phyloP scores from a whole-genome alignment of 495 filamentous ascomycete species.

The Lepraria neglecta region DNA sequence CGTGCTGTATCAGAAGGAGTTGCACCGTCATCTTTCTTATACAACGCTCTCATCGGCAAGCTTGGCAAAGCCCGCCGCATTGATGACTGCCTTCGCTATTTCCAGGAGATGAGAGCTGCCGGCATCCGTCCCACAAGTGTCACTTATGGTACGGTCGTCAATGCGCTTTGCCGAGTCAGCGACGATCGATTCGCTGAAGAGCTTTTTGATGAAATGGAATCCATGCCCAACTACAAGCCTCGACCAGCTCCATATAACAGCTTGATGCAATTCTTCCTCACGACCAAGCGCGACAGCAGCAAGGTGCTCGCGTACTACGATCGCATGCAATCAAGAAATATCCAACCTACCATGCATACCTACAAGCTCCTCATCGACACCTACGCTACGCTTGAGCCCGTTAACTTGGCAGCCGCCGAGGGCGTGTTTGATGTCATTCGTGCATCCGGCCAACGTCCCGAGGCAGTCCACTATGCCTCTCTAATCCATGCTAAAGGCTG shows the following conservation, averaged over 20 bases:
- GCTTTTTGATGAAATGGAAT: conserved; percentile 98
- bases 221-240: conserved; percentile 97
- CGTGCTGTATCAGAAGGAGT: conserved; percentile 90
- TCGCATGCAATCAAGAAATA: conserved; percentile 80
- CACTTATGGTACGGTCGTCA: conserved; percentile 96
- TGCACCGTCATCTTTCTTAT: conserved; percentile 90
- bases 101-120: conserved; percentile 88
- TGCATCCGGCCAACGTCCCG: conserved; percentile 63
- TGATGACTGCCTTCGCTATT: conserved; percentile 96
- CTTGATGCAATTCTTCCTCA: conserved; percentile 98
- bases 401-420: conserved; percentile 88
- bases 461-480: conserved; percentile 91
- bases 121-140: conserved; percentile 94
- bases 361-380: conserved; percentile 97
- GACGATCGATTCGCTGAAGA: conserved; percentile 97
- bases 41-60: conserved; percentile 97
- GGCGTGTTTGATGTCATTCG: conserved; percentile 73
- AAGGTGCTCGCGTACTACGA: conserved; percentile 97
- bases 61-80: conserved; percentile 95
- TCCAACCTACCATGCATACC: conserved; percentile 88
- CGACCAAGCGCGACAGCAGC: conserved; percentile 85
- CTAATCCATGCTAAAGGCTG: conserved; percentile 95
- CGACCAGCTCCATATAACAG: conserved; percentile 95
- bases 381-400: conserved; percentile 85
- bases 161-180: conserved; percentile 91